phyloP scores from a whole-genome alignment of 495 filamentous ascomycete species.

The Mytilinidion resinicola region DNA sequence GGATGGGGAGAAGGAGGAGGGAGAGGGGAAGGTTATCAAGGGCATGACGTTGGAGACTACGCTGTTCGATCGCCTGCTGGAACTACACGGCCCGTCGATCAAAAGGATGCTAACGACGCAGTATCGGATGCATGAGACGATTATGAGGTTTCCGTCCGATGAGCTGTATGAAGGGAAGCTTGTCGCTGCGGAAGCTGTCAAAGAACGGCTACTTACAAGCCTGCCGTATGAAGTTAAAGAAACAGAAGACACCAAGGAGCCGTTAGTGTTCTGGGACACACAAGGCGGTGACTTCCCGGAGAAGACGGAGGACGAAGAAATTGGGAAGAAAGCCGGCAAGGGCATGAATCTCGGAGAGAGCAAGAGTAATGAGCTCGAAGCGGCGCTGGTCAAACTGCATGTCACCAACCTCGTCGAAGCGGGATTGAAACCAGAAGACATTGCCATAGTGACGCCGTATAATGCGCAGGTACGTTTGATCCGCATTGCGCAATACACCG shows the following conservation, averaged over 20 bases:
- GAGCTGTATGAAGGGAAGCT: conserved; percentile 80
- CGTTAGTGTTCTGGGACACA: conserved; percentile 90
- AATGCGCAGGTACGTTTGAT: conserved; percentile 67
- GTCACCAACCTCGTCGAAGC: conserved; percentile 67
- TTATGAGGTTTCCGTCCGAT: conserved; percentile 89
- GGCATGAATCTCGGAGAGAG: conserved; percentile 65
- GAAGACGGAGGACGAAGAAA: conserved; percentile 46
- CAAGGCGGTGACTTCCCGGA: conserved; percentile 89
- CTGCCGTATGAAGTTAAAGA: conserved; percentile 72
- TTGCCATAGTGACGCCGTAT: conserved; percentile 93
- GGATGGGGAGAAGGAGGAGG: conserved; percentile 19
- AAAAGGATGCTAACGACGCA: conserved; percentile 97
- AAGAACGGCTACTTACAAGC: conserved; percentile 63
- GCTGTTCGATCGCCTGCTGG: conserved; percentile 82
- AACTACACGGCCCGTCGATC: conserved; percentile 71
- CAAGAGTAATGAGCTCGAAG: conserved; percentile 91
- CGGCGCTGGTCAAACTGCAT: conserved; percentile 68
- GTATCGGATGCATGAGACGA: conserved; percentile 94
- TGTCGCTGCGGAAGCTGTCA: conserved; percentile 71
- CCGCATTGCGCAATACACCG: not conserved
- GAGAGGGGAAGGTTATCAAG: conserved; percentile 6
- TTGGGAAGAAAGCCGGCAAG: conserved; percentile 44
- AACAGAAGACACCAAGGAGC: conserved; percentile 82
- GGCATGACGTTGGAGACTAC: conserved; percentile 68
- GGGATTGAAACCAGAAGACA: conserved; percentile 70